Evolutionary conservation across 805 yeast genomes (phyloP), one percentile per base, ranked within the genome.

Genomic region (Metschnikowia kunwiensis): DNA sequence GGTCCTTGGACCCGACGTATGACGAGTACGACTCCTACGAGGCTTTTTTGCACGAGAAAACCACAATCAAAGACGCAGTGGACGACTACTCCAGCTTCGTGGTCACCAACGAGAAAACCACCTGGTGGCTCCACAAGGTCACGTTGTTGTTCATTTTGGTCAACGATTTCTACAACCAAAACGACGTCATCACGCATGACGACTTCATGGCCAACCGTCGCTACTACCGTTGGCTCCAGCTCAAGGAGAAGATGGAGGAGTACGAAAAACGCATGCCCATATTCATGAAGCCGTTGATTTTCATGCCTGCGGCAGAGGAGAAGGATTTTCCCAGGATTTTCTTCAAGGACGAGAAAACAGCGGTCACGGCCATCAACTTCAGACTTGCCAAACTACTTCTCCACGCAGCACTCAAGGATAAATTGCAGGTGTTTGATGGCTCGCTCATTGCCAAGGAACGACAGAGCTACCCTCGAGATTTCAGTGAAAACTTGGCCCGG

Each of bases 81-180:
- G 39, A 30, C 12, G 42, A 44, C 11, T 32, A 32, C 13, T 22
- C 44, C 10, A 35, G 40, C 18, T 40, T 34, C 13, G 20, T 47
- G 8, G 43, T 44, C 5, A 24, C 49, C 13, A 33, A 29, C n/a
- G 41, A 47, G 20, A 30, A 39, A 23, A 49, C 59, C 5, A 40
- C 55, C n/a, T 65, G 68, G 69, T 65, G 69, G 69, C 46, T 56
- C 26, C 60, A 61, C 34, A 57, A 60, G 35, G 45, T 61, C 23
- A 40, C 60, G 24, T 30, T 62, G 10, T 51, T 53, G 29, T 58
- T 51, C 34, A 51, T 61, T 31, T 33, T 43, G 12, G 51, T 63
- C 30, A 58, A 55, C 39, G 68, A 63, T 24, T 61, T 61, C 38
- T 47, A 53, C 18, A 46, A 50, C 30, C 52, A 45, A 22, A 44